Evolutionary conservation across 202 grass and related monocot species (phyloP).

Genomic region (Digitaria exilis): DNA sequence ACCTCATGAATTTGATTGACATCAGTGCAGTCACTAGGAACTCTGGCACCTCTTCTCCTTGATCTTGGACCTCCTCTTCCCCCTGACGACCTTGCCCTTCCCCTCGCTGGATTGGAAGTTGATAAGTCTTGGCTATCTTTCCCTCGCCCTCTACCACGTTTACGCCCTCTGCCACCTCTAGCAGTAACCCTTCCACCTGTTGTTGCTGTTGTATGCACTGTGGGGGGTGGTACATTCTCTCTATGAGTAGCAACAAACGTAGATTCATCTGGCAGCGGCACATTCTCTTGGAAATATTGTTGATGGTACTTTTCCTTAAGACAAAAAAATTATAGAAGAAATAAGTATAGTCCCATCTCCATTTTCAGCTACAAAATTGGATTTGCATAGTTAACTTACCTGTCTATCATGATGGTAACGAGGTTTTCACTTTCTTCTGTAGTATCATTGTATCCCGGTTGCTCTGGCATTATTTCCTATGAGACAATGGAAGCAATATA

Average conservation of each 20-base stretch:
- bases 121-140: not conserved
- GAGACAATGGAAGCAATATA: not conserved
- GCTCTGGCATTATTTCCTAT: not conserved
- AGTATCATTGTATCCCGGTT: not conserved
- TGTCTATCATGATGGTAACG: not conserved
- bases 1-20: too few species aligned
- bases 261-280: not conserved
- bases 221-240: not conserved
- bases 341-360: not conserved
- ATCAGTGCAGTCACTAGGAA: too few species aligned
- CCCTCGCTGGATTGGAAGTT: not conserved
- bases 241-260: not conserved
- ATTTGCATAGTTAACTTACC: not conserved
- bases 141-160: not conserved
- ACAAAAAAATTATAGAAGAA: not conserved
- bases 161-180: not conserved
- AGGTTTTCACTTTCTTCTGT: not conserved
- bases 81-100: not conserved
- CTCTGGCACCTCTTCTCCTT: not conserved
- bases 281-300: not conserved
- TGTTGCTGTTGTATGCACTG: not conserved
- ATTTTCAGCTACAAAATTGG: not conserved
- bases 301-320: not conserved
- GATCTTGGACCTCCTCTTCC: not conserved
- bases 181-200: too few species aligned